Evolutionary conservation across 2,329 filamentous ascomycete genomes (phyloP).

Genomic region (Aureobasidium sp.): DNA sequence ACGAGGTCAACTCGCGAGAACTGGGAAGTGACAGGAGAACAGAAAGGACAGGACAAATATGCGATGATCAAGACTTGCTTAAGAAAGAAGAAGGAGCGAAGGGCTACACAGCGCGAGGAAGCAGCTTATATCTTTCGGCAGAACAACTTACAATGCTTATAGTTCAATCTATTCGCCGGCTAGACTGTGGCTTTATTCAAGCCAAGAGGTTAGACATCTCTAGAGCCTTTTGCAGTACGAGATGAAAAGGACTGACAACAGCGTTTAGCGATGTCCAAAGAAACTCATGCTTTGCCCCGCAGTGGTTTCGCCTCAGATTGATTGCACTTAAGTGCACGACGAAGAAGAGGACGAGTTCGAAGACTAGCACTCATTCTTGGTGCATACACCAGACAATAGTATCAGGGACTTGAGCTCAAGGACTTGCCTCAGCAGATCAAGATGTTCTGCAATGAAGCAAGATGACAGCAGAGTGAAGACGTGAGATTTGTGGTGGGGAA

Average conservation of each 20-base stretch:
- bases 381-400: background rate
- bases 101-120: background rate
- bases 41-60: background rate
- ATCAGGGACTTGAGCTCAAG: too few relatives aligned
- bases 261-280: conserved; percentile 10
- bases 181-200: background rate
- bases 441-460: background rate
- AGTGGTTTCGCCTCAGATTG: conserved; percentile 3
- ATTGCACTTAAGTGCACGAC: background rate
- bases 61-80: background rate
- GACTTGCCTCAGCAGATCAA: background rate
- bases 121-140: background rate
- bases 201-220: background rate
- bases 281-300: background rate
- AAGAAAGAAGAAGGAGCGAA: background rate
- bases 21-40: background rate
- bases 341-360: too few relatives aligned
- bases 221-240: background rate
- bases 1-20: conserved; percentile 9
- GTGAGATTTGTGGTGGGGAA: background rate
- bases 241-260: background rate
- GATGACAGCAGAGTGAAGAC: background rate
- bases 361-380: background rate
- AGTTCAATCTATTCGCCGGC: conserved; percentile 1
- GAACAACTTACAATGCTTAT: background rate